These are phyloP conservation scores for Mortierella sp. DNA, from an alignment of 371 early-diverging fungal genomes.

Conservation along the genomic window DNA sequence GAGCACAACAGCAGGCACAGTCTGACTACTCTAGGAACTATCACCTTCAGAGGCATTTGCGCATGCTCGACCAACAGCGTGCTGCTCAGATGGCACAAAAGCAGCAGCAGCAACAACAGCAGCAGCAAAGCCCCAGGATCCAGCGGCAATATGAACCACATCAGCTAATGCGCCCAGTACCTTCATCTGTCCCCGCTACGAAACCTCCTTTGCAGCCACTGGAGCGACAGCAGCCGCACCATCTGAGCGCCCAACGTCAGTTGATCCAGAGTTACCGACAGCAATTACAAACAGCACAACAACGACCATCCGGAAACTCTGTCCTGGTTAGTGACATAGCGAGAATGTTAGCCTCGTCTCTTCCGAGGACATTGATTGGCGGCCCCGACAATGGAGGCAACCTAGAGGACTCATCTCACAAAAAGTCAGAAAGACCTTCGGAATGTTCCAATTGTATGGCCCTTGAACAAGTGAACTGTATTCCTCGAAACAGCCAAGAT, in stretches of 20 bases:
- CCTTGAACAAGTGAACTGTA: slow-evolving; percentile 22
- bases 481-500: neutral
- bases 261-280: slow-evolving; percentile 28
- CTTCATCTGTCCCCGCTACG: too few species aligned
- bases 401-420: too few species aligned
- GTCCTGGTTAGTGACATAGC: too few species aligned
- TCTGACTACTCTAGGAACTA: slow-evolving; percentile 42
- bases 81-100: slow-evolving; percentile 8
- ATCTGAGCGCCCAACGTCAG: slow-evolving; percentile 19
- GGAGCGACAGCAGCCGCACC: too few species aligned
- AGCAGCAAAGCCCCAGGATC: slow-evolving; percentile 24
- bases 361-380: too few species aligned
- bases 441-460: slow-evolving; percentile 48
- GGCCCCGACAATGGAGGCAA: too few species aligned
- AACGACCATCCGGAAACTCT: too few species aligned
- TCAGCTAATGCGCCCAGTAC: slow-evolving; percentile 36
- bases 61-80: slow-evolving; percentile 43
- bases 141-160: slow-evolving; percentile 45
- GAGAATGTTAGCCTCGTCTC: too few species aligned
- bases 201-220: too few species aligned
- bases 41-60: slow-evolving; percentile 46
- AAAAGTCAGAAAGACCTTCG: slow-evolving; percentile 11
- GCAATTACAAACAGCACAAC: slow-evolving; percentile 1
- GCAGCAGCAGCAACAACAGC: slow-evolving; percentile 2
- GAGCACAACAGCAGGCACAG: slow-evolving; percentile 41